A percentile compares a stretch with the other conserved stretches of the same genome.
Conservation (phyloP, 805 yeast genomes). For the Sugiyamaella qingdaonensis region DNA sequence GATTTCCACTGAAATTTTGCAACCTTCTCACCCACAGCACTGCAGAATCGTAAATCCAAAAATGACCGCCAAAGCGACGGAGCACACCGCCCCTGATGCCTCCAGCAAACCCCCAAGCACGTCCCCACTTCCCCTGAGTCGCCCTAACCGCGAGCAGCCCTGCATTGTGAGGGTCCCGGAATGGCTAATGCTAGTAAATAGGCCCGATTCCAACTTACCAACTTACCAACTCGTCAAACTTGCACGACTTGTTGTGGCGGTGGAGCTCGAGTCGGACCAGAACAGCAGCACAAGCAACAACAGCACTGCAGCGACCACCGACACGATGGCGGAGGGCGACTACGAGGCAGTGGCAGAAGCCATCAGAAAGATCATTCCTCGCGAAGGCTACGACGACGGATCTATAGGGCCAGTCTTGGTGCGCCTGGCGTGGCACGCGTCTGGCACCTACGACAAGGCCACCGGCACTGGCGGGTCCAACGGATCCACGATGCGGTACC, state of each 20-base stretch:
- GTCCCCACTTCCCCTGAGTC: background rate
- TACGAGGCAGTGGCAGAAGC: constrained; percentile 39
- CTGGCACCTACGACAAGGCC: constrained; percentile 65
- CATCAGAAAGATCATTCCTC: constrained; percentile 34
- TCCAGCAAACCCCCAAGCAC: background rate
- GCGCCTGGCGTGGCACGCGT: constrained; percentile 75
- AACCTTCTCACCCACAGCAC: too few relatives aligned
- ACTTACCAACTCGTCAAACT: background rate
- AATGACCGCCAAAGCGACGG: too few relatives aligned
- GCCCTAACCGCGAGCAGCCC: background rate
- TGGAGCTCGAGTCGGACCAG: too few relatives aligned
- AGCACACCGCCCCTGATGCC: too few relatives aligned
- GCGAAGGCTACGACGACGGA: constrained; percentile 57
- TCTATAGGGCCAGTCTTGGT: constrained; percentile 69
- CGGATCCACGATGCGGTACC: constrained; percentile 52
- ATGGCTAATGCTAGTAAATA: background rate
- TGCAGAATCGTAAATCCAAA: too few relatives aligned
- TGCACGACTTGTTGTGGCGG: too few relatives aligned
- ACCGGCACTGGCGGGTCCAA: constrained; percentile 47
- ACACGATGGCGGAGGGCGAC: constrained; percentile 30
- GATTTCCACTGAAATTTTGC: too few relatives aligned
- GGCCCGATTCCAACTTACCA: background rate
- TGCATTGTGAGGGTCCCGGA: background rate
- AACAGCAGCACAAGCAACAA: too few relatives aligned
- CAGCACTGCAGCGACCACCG: background rate